Base-by-base conservation (phyloP, 345 rosid species). In the Rhizophora apiculata region DNA sequence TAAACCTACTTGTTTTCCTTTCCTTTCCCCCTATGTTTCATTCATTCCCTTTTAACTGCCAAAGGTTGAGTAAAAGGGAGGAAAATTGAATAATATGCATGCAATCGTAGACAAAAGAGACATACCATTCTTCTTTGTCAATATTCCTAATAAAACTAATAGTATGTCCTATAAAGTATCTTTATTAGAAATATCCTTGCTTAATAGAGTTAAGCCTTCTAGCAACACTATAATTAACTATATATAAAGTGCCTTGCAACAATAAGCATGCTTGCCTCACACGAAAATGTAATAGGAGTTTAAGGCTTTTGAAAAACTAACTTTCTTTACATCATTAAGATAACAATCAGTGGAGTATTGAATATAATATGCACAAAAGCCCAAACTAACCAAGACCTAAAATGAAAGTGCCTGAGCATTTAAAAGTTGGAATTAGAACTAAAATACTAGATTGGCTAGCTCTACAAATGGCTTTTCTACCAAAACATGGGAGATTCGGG, bases 241-340 rank as follows among this genome's bases (percentile, higher is more conserved):
- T 56, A 76, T 18, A 54, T 58, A 39, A 37, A 11, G 36, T 24
- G 30, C 56, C 21, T 43, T 1, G 66, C 54, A 57, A 73, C 21
- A 68, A 71, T 64, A 27, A 72, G 43, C 34, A 49, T 58, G 48
- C 61, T 56, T 31, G 65, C 43, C 22, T 73, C 36, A 36, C 70
- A n/a, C 43, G 43, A 72, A 64, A 34, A 62, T 32, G 36, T 9
- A 22, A 16, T 39, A 64, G 49, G 58, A 72, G 19, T 48, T 34
- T 37, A 20, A 56, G 55, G 20, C 65, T 22, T n/a, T 66, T 31
- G 19, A 60, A 59, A 27, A 48, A 68, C 82, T 73, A 39, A 94
- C 97, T 96, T 86, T 86, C 81, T 81, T 86, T 30, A 88, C 83
- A 65, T 89, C 88, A 67, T 81, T 83, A 85, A 58, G 77, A 94